Percentiles rank a stretch among this genome's conserved stretches.
phyloP scores from a whole-genome alignment of 805 yeast species.

The Nakazawaea molendinolei region DNA sequence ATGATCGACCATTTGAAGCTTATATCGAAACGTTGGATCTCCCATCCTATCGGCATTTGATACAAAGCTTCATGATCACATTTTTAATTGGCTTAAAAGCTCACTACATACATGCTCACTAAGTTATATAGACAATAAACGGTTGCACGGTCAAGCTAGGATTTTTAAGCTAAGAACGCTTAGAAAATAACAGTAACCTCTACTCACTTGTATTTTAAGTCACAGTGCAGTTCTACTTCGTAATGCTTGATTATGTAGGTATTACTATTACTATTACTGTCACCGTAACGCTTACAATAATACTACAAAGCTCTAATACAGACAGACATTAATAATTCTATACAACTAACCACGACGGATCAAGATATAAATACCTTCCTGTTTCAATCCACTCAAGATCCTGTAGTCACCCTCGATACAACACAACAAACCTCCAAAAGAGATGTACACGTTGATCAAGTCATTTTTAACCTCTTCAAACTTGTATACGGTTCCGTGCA shows the following conservation, averaged over 20 bases:
- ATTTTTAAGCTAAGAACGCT: no score
- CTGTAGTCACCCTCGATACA: conserved; percentile 94
- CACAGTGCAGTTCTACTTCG: no score
- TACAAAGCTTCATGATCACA: no score
- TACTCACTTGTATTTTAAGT: no score
- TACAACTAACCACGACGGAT: conserved; percentile 52
- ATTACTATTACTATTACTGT: no score
- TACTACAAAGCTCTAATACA: conserved; percentile 8
- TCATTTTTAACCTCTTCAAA: conserved; percentile 77
- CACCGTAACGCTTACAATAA: not conserved
- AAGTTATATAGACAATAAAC: conserved; percentile 1
- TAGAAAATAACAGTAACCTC: no score
- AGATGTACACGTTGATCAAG: conserved; percentile 79
- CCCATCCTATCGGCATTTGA: no score
- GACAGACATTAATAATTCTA: conserved; percentile 29
- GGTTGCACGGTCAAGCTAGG: no score
- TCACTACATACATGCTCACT: not conserved
- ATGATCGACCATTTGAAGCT: no score
- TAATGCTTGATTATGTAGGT: no score
- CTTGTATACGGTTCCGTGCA: conserved; percentile 96
- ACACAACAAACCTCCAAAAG: conserved; percentile 92
- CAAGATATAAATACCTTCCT: conserved; percentile 86
- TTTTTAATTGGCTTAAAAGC: not conserved
- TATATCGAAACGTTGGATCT: no score
- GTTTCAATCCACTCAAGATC: conserved; percentile 80